phyloP scores from a whole-genome alignment of 1,139 yeast genomes.

The Arxiozyma heterogenica region DNA sequence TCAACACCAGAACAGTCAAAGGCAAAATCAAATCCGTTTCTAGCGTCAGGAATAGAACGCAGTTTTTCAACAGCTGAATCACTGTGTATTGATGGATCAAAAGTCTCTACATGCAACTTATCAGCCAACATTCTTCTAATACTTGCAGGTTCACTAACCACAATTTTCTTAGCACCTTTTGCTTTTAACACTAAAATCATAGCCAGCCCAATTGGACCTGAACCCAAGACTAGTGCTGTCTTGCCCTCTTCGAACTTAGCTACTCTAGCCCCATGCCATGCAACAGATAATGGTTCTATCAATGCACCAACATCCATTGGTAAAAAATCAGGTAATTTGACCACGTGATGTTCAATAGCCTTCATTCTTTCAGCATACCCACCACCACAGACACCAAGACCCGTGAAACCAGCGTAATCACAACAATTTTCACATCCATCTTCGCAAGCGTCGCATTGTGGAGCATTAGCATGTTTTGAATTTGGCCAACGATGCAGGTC shows the following conservation, averaged over 20 bases:
- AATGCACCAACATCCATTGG: slow-evolving; percentile 48
- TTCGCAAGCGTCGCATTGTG: slow-evolving; percentile 37
- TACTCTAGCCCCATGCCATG: slow-evolving; percentile 48
- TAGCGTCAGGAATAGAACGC: slow-evolving; percentile 31
- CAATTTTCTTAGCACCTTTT: slow-evolving; percentile 42
- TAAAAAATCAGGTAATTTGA: slow-evolving; percentile 39
- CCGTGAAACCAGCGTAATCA: slow-evolving; percentile 35
- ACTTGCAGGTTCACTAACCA: slow-evolving; percentile 52
- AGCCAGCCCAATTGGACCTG: slow-evolving; percentile 57
- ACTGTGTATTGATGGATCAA: slow-evolving; percentile 39
- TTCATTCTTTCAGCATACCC: slow-evolving; percentile 44
- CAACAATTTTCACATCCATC: slow-evolving; percentile 42
- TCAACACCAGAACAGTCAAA: slow-evolving; percentile 46
- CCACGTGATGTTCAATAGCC: slow-evolving; percentile 38
- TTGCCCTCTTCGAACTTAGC: slow-evolving; percentile 38
- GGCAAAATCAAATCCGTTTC: slow-evolving; percentile 37
- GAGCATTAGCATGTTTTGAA: slow-evolving; percentile 15
- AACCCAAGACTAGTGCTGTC: slow-evolving; percentile 46
- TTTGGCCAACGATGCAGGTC: slow-evolving; percentile 32
- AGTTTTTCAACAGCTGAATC: slow-evolving; percentile 31
- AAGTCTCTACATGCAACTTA: slow-evolving; percentile 40
- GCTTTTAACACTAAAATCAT: slow-evolving; percentile 48
- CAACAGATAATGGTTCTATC: slow-evolving; percentile 47
- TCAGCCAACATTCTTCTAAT: slow-evolving; percentile 46
- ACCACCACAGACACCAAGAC: slow-evolving; percentile 43